A percentile compares a stretch with the other conserved stretches of the same genome.
phyloP scores from a whole-genome alignment of 2,329 filamentous ascomycete species.

The Pochonia chlamydosporia region DNA sequence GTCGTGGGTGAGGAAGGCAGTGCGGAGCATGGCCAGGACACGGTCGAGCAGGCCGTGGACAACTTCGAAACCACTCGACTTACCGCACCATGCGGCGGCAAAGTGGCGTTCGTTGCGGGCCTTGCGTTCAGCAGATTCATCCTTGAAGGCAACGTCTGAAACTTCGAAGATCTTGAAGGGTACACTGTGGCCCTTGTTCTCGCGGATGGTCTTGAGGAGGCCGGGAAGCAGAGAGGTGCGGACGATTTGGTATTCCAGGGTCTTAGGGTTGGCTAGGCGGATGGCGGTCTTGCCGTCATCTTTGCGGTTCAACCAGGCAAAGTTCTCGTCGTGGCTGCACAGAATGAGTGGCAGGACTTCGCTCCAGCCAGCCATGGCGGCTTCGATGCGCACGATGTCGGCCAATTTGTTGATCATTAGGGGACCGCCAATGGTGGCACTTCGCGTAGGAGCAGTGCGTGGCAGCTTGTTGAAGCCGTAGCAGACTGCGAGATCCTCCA shows the following conservation, averaged over 20 bases:
- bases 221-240: constrained; percentile 82
- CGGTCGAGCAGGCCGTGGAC: constrained; percentile 93
- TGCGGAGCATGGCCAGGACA: constrained; percentile 85
- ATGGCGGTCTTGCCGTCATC: constrained; percentile 82
- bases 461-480: constrained; percentile 98
- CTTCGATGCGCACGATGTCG: constrained; percentile 84
- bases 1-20: constrained; percentile 70
- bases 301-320: constrained; percentile 84
- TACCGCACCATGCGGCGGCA: constrained; percentile 92
- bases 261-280: constrained; percentile 87
- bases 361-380: constrained; percentile 90
- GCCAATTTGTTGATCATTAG: constrained; percentile 89
- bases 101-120: constrained; percentile 92
- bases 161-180: constrained; percentile 93
- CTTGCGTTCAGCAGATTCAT: constrained; percentile 72
- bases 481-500: constrained; percentile 95
- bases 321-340: constrained; percentile 98
- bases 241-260: constrained; percentile 87
- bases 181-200: constrained; percentile 84
- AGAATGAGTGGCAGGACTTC: constrained; percentile 95
- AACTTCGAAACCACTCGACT: constrained; percentile 88
- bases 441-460: constrained; percentile 77
- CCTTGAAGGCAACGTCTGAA: constrained; percentile 88
- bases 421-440: constrained; percentile 79
- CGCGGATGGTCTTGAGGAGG: constrained; percentile 85